Evolutionary conservation across 345 rosid species (phyloP).

Genomic region (Gynandropsis gynandra): DNA sequence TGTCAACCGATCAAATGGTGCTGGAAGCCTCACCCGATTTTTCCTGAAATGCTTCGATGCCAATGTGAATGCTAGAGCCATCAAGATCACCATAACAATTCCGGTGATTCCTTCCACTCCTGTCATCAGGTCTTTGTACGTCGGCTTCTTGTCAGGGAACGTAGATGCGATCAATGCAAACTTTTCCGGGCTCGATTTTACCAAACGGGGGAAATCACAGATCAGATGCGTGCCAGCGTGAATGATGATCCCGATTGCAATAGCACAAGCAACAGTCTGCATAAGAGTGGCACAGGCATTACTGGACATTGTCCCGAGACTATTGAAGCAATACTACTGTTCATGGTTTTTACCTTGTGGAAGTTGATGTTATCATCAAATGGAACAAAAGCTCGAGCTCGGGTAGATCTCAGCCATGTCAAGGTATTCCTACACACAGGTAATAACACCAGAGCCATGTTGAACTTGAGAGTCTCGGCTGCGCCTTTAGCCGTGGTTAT

Average conservation of each 20-base stretch:
- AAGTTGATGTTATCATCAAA: slow-evolving; percentile 85
- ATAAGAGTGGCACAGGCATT: slow-evolving; percentile 10
- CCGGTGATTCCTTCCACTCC: slow-evolving; percentile 77
- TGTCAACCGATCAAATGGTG: slow-evolving; percentile 70
- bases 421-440: slow-evolving; percentile 92
- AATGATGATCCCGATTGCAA: slow-evolving; percentile 51
- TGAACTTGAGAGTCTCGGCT: slow-evolving; percentile 94
- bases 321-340: not conserved
- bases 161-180: slow-evolving; percentile 51
- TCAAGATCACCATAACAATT: slow-evolving; percentile 60
- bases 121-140: slow-evolving; percentile 50
- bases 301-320: not conserved
- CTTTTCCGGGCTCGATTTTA: slow-evolving; percentile 45
- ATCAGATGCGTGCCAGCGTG: slow-evolving; percentile 72
- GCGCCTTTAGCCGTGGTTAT: slow-evolving; percentile 83
- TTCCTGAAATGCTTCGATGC: slow-evolving; percentile 65
- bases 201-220: slow-evolving; percentile 77
- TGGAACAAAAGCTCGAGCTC: slow-evolving; percentile 55
- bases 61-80: slow-evolving; percentile 53
- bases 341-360: slow-evolving; percentile 59
- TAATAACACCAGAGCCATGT: slow-evolving; percentile 90
- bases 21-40: slow-evolving; percentile 60
- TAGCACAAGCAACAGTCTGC: slow-evolving; percentile 74
- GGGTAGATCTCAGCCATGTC: slow-evolving; percentile 87
- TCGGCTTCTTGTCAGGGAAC: slow-evolving; percentile 52